A percentile compares a stretch with the other conserved stretches of the same genome.
These are phyloP conservation scores for Cordyceps cicadae DNA, from an alignment of 2,329 filamentous ascomycete genomes.

Conservation along the genomic window DNA sequence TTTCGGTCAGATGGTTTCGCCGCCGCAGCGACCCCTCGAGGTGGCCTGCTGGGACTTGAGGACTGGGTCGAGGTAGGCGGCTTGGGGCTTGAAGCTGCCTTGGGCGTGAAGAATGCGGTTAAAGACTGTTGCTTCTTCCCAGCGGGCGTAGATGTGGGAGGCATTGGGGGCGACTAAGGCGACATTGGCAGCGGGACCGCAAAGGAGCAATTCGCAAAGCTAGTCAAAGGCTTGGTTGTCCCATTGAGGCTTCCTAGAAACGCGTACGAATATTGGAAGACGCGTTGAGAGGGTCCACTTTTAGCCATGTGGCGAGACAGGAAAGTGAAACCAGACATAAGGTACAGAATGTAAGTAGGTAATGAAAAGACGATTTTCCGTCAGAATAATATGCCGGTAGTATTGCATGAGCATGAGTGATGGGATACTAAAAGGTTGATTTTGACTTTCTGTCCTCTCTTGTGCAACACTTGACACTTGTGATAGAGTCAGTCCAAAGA, in stretches of 20 bases:
- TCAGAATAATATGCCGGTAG: too few relatives aligned
- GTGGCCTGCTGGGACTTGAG: constrained; percentile 20
- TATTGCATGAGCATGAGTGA: too few relatives aligned
- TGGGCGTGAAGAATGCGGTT: constrained; percentile 74
- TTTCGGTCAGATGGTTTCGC: constrained; percentile 33
- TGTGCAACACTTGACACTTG: too few relatives aligned
- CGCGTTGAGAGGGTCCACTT: constrained; percentile 13
- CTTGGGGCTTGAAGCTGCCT: constrained; percentile 35
- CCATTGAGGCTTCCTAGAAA: neutral
- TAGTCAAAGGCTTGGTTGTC: neutral
- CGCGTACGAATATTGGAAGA: constrained; percentile 6
- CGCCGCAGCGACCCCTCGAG: constrained; percentile 42
- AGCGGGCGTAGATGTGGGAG: constrained; percentile 29
- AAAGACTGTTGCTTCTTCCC: constrained; percentile 71
- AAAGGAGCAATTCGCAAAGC: neutral
- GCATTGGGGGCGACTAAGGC: constrained; percentile 20
- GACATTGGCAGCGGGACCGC: neutral
- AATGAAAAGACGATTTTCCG: too few relatives aligned
- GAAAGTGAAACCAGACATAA: neutral
- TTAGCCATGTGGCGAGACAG: neutral
- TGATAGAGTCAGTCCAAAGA: too few relatives aligned
- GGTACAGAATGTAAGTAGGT: too few relatives aligned
- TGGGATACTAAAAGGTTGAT: too few relatives aligned
- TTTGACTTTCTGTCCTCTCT: too few relatives aligned
- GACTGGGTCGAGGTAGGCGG: constrained; percentile 19